Base-by-base conservation (phyloP, 805 yeast genomes). In the Candida sphagnicola region DNA sequence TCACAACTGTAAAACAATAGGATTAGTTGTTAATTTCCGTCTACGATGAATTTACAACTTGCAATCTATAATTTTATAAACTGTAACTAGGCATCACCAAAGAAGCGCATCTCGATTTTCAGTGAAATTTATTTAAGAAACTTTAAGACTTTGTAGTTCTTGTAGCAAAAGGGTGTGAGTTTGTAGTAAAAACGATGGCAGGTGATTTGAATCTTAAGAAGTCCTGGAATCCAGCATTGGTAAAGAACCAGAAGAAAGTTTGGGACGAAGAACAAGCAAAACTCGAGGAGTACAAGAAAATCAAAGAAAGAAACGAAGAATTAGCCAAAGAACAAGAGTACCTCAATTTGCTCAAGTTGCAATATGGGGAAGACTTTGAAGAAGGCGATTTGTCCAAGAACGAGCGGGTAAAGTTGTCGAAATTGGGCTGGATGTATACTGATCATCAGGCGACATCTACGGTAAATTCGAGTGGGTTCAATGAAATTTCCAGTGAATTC, bases 141-240 rank as follows among this genome's bases (percentile, higher is more conserved):
- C n/a, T n/a, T n/a, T n/a, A n/a, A n/a, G n/a, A n/a, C n/a, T n/a
- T n/a, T n/a, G n/a, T n/a, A n/a, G n/a, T n/a, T n/a, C n/a, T n/a
- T n/a, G n/a, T n/a, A n/a, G n/a, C n/a, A n/a, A n/a, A n/a, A n/a
- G n/a, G n/a, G n/a, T n/a, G n/a, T n/a, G n/a, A n/a, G n/a, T n/a
- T n/a, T n/a, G n/a, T n/a, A n/a, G n/a, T n/a, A n/a, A 21, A 21
- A 21, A 21, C 24, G n/a, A 67, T 67, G 57, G 85, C 89, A 1
- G 86, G 89, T 4, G 96, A 90, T 59, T 71, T 91, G 45, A 91
- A 91, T 57, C 61, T 90, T 40, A 85, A 91, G 65, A 91, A 91
- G 58, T 91, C 98, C 44, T 91, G 98, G 99, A 88, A 91, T 59
- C 97, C 99, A 2, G 90, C 84, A 34, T 70, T 87, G 36, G 67